These are phyloP conservation scores for Fusarium secorum DNA, from an alignment of 2,329 filamentous ascomycete genomes.

Conservation along the genomic window DNA sequence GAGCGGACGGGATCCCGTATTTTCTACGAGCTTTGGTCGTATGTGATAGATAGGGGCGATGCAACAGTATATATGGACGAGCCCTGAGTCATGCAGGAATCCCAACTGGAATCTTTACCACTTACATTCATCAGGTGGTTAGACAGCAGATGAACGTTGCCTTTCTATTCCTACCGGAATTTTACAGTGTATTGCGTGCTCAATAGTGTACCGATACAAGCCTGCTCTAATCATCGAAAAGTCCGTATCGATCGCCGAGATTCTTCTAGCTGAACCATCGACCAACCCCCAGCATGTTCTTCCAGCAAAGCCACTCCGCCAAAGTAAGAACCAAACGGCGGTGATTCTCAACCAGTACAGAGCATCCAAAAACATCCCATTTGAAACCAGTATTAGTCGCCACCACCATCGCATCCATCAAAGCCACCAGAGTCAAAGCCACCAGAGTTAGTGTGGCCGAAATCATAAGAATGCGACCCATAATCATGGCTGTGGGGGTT, in stretches of 20 bases:
- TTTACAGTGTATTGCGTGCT: not conserved
- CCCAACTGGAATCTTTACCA: not conserved
- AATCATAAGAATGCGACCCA: not conserved
- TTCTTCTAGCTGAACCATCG: not conserved
- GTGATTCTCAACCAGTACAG: too few relatives aligned
- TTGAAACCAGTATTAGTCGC: not conserved
- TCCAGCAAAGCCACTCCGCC: not conserved
- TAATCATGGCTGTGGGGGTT: not conserved
- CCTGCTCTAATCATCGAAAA: not conserved
- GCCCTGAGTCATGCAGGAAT: rapidly evolving
- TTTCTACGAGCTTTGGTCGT: not conserved
- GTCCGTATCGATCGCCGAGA: not conserved
- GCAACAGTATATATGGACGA: rapidly evolving
- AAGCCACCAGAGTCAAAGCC: not conserved
- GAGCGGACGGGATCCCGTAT: too few relatives aligned
- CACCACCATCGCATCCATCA: not conserved
- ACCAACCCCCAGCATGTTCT: too few relatives aligned
- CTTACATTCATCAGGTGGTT: not conserved
- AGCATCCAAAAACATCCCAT: not conserved
- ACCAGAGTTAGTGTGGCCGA: not conserved
- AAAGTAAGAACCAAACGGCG: not conserved
- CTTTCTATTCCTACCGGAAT: not conserved
- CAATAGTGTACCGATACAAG: not conserved
- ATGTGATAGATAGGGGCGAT: rapidly evolving
- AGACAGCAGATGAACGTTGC: not conserved